Evolutionary conservation across 2,329 filamentous ascomycete genomes (phyloP), one percentile per base, ranked within the genome.

Genomic region (Colletotrichum limetticola): DNA sequence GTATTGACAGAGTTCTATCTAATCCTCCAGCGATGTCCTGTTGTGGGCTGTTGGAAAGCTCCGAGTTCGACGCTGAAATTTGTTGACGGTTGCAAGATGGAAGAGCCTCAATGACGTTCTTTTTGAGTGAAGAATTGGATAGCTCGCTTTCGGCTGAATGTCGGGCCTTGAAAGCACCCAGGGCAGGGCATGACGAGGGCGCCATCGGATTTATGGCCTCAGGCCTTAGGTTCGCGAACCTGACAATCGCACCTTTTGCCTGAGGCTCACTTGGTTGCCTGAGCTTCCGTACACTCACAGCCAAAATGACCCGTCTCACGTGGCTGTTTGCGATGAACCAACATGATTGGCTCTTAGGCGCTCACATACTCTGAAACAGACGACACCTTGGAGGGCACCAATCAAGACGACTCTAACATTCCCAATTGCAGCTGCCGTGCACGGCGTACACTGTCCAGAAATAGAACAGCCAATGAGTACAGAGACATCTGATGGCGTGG

Each of bases 311-410:
- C 42, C 2, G 6, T 19, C 32, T 56, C 32, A 69, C 55, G 60
- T 69, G 60, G 65, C 32, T 64, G 42, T 4, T n/a, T 16, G n/a
- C 2, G 12, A 16, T 8, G 4, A 19, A 4, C 46, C 5, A 5
- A 2, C n/a, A 42, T 75, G 58, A 81, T 81, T 81, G 80, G 79
- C 68, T 75, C 62, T 28, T 77, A 79, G 75, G 71, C 77, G 78
- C 77, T 76, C 74, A 77, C 80, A 81, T 78, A 79, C 80, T 77
- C 80, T 82, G 80, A 82, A 82, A 82, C 80, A 79, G 76, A 80
- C 79, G 78, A 81, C 71, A 67, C 32, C 49, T 11, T 49, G 49
- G 52, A 72, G 67, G 60, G 73, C 73, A 74, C 73, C 73, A 74
- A 73, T 70, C 26, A 70, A 14, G 11, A 53, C 14, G 14, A 22